Conservation (phyloP, 1,139 yeast species). For the Candida labiduridarum region DNA sequence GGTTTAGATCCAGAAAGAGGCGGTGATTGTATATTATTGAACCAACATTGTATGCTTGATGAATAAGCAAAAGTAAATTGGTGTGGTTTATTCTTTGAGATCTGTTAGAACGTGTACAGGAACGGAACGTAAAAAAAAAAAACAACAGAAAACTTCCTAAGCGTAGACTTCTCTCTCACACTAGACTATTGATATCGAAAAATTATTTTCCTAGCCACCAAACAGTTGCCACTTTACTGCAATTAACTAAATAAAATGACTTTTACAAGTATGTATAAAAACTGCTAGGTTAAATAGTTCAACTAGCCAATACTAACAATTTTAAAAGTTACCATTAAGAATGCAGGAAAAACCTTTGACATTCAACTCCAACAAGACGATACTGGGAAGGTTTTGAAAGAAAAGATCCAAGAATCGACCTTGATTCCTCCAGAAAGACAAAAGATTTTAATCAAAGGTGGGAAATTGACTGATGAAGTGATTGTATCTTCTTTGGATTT, state of each 20-base stretch:
- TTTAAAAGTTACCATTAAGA: slow-evolving; percentile 56
- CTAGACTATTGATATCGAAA: slow-evolving; percentile 1
- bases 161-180: background rate
- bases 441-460: slow-evolving; percentile 86
- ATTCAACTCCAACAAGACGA: slow-evolving; percentile 59
- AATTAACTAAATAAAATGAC: slow-evolving; percentile 4
- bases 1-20: slow-evolving; percentile 88
- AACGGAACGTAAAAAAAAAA: background rate
- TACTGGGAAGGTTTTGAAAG: slow-evolving; percentile 71
- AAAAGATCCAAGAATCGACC: slow-evolving; percentile 70
- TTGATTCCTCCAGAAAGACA: slow-evolving; percentile 86
- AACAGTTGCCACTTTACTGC: background rate
- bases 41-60: slow-evolving; percentile 60
- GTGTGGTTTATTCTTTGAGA: background rate
- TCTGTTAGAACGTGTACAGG: background rate
- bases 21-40: slow-evolving; percentile 84
- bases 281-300: background rate
- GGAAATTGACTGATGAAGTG: slow-evolving; percentile 76
- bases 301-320: slow-evolving; percentile 5
- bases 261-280: slow-evolving; percentile 7
- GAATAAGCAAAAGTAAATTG: slow-evolving; percentile 11
- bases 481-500: slow-evolving; percentile 47
- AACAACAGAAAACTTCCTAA: background rate
- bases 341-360: slow-evolving; percentile 82
- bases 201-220: background rate